Evolutionary conservation across 139 green algal genomes (phyloP), one percentile per base, ranked within the genome.

Genomic region (Zygnema cylindricum): DNA sequence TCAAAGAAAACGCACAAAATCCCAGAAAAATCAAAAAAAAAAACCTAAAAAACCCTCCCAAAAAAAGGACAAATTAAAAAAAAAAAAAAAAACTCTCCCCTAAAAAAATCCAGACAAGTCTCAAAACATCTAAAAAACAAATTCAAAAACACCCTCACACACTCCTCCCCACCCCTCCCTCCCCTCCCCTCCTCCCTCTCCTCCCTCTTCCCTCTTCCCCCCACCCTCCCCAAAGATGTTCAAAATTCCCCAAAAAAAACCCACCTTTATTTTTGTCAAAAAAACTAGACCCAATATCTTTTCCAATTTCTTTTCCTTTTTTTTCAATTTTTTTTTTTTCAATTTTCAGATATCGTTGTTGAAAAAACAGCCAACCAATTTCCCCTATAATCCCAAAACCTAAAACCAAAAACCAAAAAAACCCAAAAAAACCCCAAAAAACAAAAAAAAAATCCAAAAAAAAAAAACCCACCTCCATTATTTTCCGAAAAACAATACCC

Each of bases 391-490:
- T 21, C 21, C 73, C 23, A 81, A 73, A 25, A 25, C 57, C 57
- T 30, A 35, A 73, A 25, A 25, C 57, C 30, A 73, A 40, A 21
- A 40, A 40, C 73, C 21, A 43, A 16, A 79, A 16, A 16, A 16
- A 16, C 57, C 25, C 57, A 30, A 35, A 30, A 35, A 73, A 25
- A 25, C 30, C 30, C 7, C 7, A 16, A 79, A 16, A 79, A 79
- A 16, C 7, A 79, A 11, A n/a, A n/a, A n/a, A n/a, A n/a, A n/a
- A n/a, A n/a, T n/a, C n/a, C n/a, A n/a, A n/a, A n/a, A n/a, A 16
- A 21, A 69, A 69, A 69, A 21, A 21, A 81, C 73, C 35, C 73
- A 81, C 73, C 21, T 81, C 73, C 57, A n/a, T n/a, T n/a, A n/a
- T n/a, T n/a, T n/a, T n/a, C n/a, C n/a, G n/a, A n/a, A n/a, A n/a